Evolutionary conservation across 2,329 filamentous ascomycete species (phyloP).

Genomic region (Pseudogymnoascus sp.): DNA sequence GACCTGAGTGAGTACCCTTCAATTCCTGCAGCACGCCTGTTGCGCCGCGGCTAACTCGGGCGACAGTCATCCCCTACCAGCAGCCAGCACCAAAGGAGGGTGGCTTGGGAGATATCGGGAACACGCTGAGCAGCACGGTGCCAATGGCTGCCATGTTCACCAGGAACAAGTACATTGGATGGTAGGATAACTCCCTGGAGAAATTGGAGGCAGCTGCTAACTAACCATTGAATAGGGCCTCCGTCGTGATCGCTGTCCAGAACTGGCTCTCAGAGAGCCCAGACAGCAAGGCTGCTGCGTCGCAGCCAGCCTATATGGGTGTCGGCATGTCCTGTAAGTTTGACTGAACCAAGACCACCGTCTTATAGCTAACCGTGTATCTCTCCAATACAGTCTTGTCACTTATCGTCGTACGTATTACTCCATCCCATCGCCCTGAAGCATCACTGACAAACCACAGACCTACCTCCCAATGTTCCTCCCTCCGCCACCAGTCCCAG

Average conservation of each 20-base stretch:
- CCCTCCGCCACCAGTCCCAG: slow-evolving; percentile 39
- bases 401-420: slow-evolving; percentile 32
- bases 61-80: slow-evolving; percentile 77
- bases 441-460: slow-evolving; percentile 25
- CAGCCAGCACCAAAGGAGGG: slow-evolving; percentile 59
- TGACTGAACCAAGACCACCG: background rate
- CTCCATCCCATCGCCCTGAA: background rate
- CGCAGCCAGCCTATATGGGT: slow-evolving; percentile 65
- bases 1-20: slow-evolving; percentile 57
- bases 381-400: slow-evolving; percentile 22
- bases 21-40: slow-evolving; percentile 13
- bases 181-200: slow-evolving; percentile 34
- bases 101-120: slow-evolving; percentile 57
- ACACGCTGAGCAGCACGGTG: slow-evolving; percentile 66
- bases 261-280: slow-evolving; percentile 70
- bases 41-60: slow-evolving; percentile 9
- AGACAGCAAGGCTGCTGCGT: slow-evolving; percentile 52
- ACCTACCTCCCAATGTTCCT: slow-evolving; percentile 59
- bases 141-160: slow-evolving; percentile 97
- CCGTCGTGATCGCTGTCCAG: slow-evolving; percentile 66
- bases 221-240: slow-evolving; percentile 46
- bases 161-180: slow-evolving; percentile 71
- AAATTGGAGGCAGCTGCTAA: background rate
- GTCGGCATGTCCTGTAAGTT: slow-evolving; percentile 68
- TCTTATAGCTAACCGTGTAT: slow-evolving; percentile 9